Evolutionary conservation across 805 yeast species (phyloP), one percentile per base, ranked within the genome.

Genomic region (Metschnikowia picachoensis): DNA sequence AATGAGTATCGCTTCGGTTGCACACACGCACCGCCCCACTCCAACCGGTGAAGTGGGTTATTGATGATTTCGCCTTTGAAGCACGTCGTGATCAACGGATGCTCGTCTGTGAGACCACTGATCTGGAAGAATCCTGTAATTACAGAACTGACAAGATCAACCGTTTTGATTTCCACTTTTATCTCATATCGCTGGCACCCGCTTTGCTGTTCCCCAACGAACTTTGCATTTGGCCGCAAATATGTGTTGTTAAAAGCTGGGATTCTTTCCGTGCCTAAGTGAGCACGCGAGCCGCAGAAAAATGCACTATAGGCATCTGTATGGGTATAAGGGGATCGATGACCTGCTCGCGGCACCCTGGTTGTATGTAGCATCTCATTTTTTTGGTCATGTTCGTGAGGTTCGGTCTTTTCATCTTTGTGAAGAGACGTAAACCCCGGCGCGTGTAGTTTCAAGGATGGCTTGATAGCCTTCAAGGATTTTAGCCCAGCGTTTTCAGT

Each of bases 51-150:
- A 32, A 66, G 53, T 56, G 78, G 59, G 69, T 76, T 49, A 51
- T 86, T 83, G 39, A 84, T 74, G 52, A 85, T 82, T 56, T 84
- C 89, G 3, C 86, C 88, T 54, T 77, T 80, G 66, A 84, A 84
- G 55, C 82, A 84, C 8, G 91, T 84, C n/a, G 81, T 76, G 51
- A 85, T 76, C 44, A 78, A 77, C 2, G 87, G 84, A 50, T 80
- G 74, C 36, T 76, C 69, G 35, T 75, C 81, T 0, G 87, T 83
- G 41, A 84, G 70, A 3, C 87, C 88, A 38, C 78, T 73, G 47
- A 85, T 85, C 48, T 79, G 79, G 39, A 84, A 66, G 51, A 80
- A 82, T 4, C 91, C 91, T 20, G 85, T 64, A 2, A 70, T 64
- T 13, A 65, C 52, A 11, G 60, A 56, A 44, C 66, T 25, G 48